Percentiles rank a stretch among this genome's conserved stretches.
These are phyloP conservation scores for Chimonanthus salicifolius DNA, from an alignment of 164 flowering plant genomes.

Conservation along the genomic window DNA sequence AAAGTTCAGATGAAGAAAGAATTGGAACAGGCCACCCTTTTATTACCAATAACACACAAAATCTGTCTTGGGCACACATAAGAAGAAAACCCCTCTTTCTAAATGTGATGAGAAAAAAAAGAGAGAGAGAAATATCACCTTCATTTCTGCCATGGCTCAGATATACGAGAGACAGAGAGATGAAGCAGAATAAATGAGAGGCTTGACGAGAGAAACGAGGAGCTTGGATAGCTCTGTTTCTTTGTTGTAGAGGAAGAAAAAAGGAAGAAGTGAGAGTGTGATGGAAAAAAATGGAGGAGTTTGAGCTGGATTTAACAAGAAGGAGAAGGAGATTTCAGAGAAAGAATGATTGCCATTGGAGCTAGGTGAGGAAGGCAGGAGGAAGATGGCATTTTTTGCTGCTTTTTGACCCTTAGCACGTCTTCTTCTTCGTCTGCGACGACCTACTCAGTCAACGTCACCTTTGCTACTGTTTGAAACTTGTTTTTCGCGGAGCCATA, in stretches of 20 bases:
- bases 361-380: neutral
- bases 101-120: neutral
- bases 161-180: neutral
- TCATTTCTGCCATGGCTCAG: neutral
- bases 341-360: too few relatives aligned
- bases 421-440: neutral
- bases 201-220: neutral
- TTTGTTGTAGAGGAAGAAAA: neutral
- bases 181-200: neutral
- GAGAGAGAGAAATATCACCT: neutral
- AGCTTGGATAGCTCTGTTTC: too few relatives aligned
- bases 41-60: too few relatives aligned
- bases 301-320: neutral
- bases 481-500: neutral
- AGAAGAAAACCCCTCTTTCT: neutral
- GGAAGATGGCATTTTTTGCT: neutral
- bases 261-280: neutral
- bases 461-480: neutral
- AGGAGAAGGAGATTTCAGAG: neutral
- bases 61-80: neutral
- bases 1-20: neutral
- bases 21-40: too few relatives aligned
- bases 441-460: neutral
- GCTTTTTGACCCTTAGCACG: neutral
- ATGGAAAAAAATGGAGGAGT: neutral